Percentiles rank a stretch among this genome's conserved stretches.
Evolutionary conservation across 23 red algal genomes (phyloP).

Genomic region (Pyropia haitanensis): DNA sequence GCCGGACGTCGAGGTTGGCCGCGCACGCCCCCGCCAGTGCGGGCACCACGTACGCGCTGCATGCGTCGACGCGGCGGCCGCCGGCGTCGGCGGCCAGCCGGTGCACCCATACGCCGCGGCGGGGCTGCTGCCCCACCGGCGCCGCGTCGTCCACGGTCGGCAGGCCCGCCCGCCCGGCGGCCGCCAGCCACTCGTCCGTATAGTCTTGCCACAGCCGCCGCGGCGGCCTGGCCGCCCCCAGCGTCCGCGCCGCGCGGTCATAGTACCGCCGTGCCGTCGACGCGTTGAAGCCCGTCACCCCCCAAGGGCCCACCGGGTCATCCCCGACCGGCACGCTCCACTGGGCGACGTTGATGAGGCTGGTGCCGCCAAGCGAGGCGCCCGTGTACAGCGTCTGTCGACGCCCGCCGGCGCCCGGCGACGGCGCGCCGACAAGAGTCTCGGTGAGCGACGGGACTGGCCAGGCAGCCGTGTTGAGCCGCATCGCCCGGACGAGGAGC

Average conservation of each 20-base stretch:
- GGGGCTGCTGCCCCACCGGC: too few relatives aligned
- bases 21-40: not conserved
- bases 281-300: not conserved
- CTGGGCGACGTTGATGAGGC: slow-evolving; percentile 44
- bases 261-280: slow-evolving; percentile 6
- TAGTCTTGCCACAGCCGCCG: slow-evolving; percentile 5
- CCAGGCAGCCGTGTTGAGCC: slow-evolving; percentile 16
- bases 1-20: slow-evolving; percentile 15
- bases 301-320: slow-evolving; percentile 8
- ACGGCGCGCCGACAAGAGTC: slow-evolving; percentile 9
- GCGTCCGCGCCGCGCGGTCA: slow-evolving; percentile 12
- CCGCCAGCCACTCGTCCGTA: slow-evolving; percentile 23
- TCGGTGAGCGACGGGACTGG: slow-evolving; percentile 21
- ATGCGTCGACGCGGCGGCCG: slow-evolving; percentile 32
- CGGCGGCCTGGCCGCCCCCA: not conserved
- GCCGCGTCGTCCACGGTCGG: not conserved
- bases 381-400: slow-evolving; percentile 12
- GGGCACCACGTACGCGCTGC: slow-evolving; percentile 25
- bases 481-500: slow-evolving; percentile 20
- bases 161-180: slow-evolving; percentile 15
- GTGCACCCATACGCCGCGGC: too few relatives aligned
- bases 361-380: slow-evolving; percentile 36
- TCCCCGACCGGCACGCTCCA: slow-evolving; percentile 11
- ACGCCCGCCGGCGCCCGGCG: slow-evolving; percentile 2
- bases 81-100: not conserved